Evolutionary conservation across 2,329 filamentous ascomycete species (phyloP), one percentile per base, ranked within the genome.

Genomic region (Aspergillus alliaceus): DNA sequence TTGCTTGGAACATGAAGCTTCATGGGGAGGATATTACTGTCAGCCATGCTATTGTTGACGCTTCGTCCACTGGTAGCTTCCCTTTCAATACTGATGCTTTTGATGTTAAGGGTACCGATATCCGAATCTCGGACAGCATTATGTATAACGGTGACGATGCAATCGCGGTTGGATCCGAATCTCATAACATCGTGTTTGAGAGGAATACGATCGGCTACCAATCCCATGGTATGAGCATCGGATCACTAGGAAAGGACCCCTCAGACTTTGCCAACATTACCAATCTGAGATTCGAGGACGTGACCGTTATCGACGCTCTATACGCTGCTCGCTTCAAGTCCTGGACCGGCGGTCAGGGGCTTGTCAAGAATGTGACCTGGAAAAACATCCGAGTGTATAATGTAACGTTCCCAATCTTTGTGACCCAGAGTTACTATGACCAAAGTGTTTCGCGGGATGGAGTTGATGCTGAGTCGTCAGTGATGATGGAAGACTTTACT

Each of bases 281-380:
- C 35, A 74, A 79, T 57, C 71, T 79, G 34, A 67, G 61, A 35
- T 79, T 79, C 52, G 71, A 77, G 57, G 72, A 79, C 53, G 68
- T 78, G n/a, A 77, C 74, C 1, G 74, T 78, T 15, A 67, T 73
- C 14, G 69, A 76, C 31, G 75, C 70, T 1, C 61, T 80, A 8
- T 80, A 80, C 51, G 77, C 68, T 2, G 70, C 77, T 5, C 71
- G 76, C 2, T 77, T 80, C 71, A 79, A 79, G 65, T 77, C 75
- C 12, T 79, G 76, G 75, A 60, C 67, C 15, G 76, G 76, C 6
- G 77, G 77, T 0, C 67, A 75, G 55, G 77, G 77, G 2, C 66
- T 79, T 6, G 76, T 71, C 6, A 74, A 72, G 62, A 77, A 78
- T 51, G 69, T 80, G 44, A 76, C 72, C 31, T 80, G 78, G 78